Percentiles rank a stretch among this genome's conserved stretches.
Conservation (phyloP, 768 basidiomycete species). For the Mycena alexandri region DNA sequence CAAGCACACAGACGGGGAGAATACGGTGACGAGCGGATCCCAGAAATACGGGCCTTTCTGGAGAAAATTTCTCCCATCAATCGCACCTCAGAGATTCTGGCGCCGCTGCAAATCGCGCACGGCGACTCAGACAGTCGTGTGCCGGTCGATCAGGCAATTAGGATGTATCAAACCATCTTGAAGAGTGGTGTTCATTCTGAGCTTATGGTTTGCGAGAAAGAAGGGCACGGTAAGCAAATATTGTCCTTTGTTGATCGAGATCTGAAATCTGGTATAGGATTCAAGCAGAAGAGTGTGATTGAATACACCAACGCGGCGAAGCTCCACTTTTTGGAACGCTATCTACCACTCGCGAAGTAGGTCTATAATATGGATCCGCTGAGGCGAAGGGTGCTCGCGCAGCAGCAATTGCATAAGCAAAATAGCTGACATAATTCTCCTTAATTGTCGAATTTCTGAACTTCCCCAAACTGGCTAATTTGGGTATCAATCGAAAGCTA, state of each 20-base stretch:
- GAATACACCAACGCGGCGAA: slow-evolving; percentile 57
- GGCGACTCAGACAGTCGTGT: slow-evolving; percentile 57
- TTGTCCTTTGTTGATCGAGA: background rate
- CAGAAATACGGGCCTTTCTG: slow-evolving; percentile 52
- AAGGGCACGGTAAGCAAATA: slow-evolving; percentile 54
- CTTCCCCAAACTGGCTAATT: too few relatives aligned
- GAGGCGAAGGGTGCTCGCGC: too few relatives aligned
- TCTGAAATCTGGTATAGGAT: slow-evolving; percentile 44
- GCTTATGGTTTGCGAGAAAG: slow-evolving; percentile 55
- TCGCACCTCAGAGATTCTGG: slow-evolving; percentile 50
- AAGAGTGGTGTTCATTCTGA: slow-evolving; percentile 48
- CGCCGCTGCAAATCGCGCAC: slow-evolving; percentile 56
- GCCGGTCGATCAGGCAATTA: slow-evolving; percentile 53
- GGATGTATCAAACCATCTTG: slow-evolving; percentile 51
- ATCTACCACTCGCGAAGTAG: slow-evolving; percentile 36
- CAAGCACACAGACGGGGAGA: slow-evolving; percentile 52
- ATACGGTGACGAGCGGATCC: slow-evolving; percentile 56
- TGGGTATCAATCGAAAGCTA: too few relatives aligned
- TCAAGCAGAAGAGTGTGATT: slow-evolving; percentile 58
- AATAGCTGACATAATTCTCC: too few relatives aligned
- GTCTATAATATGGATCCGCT: too few relatives aligned
- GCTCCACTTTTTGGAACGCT: slow-evolving; percentile 53
- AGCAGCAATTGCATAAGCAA: too few relatives aligned
- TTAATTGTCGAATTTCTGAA: too few relatives aligned
- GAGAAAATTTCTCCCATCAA: slow-evolving; percentile 56